A percentile compares a stretch with the other conserved stretches of the same genome.
These are phyloP conservation scores for Fusarium falciforme DNA, from an alignment of 2,329 filamentous ascomycete species.

Conservation along the genomic window DNA sequence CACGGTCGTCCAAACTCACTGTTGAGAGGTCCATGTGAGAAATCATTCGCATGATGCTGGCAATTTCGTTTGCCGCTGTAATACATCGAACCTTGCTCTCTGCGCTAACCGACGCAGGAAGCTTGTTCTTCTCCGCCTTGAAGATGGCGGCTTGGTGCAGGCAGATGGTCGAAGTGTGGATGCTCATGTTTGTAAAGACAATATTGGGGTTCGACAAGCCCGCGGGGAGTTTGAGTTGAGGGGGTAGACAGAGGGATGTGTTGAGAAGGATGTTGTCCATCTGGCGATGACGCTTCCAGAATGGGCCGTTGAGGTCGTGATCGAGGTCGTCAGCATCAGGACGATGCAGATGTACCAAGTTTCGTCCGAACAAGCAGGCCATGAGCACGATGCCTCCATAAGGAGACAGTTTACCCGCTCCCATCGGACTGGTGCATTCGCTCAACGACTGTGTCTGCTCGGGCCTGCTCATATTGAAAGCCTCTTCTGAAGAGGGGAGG, in stretches of 20 bases:
- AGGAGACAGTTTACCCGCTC: slow-evolving; percentile 79
- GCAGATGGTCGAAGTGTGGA: slow-evolving; percentile 96
- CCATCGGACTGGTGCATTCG: slow-evolving; percentile 76
- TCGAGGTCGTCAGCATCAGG: slow-evolving; percentile 85
- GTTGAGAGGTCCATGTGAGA: slow-evolving; percentile 87
- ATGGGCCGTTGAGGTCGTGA: slow-evolving; percentile 88
- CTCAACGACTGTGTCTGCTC: slow-evolving; percentile 77
- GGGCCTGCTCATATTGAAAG: slow-evolving; percentile 82
- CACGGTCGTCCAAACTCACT: slow-evolving; percentile 64
- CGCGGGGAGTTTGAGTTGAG: slow-evolving; percentile 80
- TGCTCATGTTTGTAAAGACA: slow-evolving; percentile 95
- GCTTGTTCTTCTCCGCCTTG: slow-evolving; percentile 90
- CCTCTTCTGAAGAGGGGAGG: slow-evolving; percentile 84
- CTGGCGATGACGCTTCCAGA: slow-evolving; percentile 92
- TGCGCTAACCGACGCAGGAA: slow-evolving; percentile 80
- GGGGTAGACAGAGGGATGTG: slow-evolving; percentile 84
- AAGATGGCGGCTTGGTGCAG: slow-evolving; percentile 98
- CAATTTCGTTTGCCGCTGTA: slow-evolving; percentile 92
- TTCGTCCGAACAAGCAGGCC: slow-evolving; percentile 91
- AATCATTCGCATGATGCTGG: slow-evolving; percentile 94
- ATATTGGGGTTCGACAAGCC: slow-evolving; percentile 85
- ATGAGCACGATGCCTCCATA: slow-evolving; percentile 86
- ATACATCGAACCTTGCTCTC: slow-evolving; percentile 96
- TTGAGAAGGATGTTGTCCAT: slow-evolving; percentile 93
- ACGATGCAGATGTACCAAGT: slow-evolving; percentile 90